Evolutionary conservation across 1,139 yeast genomes (phyloP), one percentile per base, ranked within the genome.

Genomic region (Sugiyamaella xylanicola): DNA sequence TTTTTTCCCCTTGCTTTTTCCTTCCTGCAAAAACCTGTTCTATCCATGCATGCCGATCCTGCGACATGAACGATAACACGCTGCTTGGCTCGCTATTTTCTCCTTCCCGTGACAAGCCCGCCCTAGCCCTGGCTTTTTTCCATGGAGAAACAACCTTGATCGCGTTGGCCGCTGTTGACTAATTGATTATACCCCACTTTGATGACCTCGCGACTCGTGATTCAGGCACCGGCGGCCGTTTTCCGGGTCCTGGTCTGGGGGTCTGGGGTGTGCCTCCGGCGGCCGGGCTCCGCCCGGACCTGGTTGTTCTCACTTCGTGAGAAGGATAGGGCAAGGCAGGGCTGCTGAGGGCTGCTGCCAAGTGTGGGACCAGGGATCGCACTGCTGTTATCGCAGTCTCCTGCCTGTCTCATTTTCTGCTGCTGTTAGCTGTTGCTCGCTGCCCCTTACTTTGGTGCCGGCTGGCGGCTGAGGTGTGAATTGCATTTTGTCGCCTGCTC

Each of bases 281-380:
- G 37, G 37, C 37, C 37, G 37, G 37, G 37, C 37, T 32, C 37
- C 37, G 37, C 37, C 37, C 37, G 37, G 37, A 32, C 37, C 37
- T 32, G 37, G 37, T 32, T 32, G 37, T 32, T 32, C 37, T 13
- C 37, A n/a, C 37, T 32, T 32, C 37, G 37, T n/a, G 37, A 13
- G 37, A 32, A 32, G n/a, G n/a, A n/a, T n/a, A n/a, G n/a, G n/a
- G n/a, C n/a, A n/a, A n/a, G n/a, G n/a, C n/a, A n/a, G n/a, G n/a
- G n/a, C n/a, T n/a, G n/a, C n/a, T n/a, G n/a, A n/a, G n/a, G n/a
- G n/a, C n/a, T n/a, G n/a, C n/a, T n/a, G n/a, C n/a, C 9, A 25
- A 25, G 9, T 25, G 8, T 25, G 37, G 5, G 37, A 15, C 4
- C 4, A 32, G 15, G 37, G 4, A 32, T 32, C 4, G 37, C 15